Percentiles rank a stretch among this genome's conserved stretches.
These are phyloP conservation scores for Jatropha curcas DNA, from an alignment of 345 rosid genomes.

Conservation along the genomic window DNA sequence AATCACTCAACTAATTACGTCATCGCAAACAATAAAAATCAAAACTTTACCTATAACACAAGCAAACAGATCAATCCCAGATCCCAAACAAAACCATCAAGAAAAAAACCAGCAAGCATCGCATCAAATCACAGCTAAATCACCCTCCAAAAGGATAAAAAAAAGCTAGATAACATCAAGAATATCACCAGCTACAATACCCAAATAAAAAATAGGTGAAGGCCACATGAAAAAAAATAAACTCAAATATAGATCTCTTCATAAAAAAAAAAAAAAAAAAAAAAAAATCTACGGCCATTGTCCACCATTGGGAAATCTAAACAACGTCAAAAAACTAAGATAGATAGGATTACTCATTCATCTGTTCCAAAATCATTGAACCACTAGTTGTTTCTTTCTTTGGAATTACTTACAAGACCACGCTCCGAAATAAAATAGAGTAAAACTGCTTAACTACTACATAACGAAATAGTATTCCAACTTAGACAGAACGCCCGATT, in stretches of 20 bases:
- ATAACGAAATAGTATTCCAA: too few species aligned
- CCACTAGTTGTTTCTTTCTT: too few species aligned
- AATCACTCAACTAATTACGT: neutral
- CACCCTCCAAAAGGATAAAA: neutral
- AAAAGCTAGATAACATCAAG: neutral
- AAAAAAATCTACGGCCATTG: too few species aligned
- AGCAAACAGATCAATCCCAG: conserved; percentile 23
- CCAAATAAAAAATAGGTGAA: neutral
- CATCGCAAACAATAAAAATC: neutral
- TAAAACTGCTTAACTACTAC: too few species aligned
- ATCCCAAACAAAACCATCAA: conserved; percentile 23
- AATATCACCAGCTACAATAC: neutral
- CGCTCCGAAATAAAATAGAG: too few species aligned
- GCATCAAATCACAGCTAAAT: conserved; percentile 8
- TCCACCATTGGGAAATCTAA: too few species aligned
- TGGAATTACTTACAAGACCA: too few species aligned
- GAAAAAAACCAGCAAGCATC: neutral
- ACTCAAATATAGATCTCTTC: neutral
- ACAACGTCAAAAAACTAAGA: too few species aligned
- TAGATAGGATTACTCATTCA: too few species aligned
- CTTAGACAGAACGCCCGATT: too few species aligned
- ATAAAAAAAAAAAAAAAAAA: neutral
- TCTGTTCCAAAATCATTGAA: too few species aligned
- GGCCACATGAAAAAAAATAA: neutral
- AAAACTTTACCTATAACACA: neutral